phyloP scores from a whole-genome alignment of 2,329 filamentous ascomycete genomes.

The Arthrobotrys entomopaga region DNA sequence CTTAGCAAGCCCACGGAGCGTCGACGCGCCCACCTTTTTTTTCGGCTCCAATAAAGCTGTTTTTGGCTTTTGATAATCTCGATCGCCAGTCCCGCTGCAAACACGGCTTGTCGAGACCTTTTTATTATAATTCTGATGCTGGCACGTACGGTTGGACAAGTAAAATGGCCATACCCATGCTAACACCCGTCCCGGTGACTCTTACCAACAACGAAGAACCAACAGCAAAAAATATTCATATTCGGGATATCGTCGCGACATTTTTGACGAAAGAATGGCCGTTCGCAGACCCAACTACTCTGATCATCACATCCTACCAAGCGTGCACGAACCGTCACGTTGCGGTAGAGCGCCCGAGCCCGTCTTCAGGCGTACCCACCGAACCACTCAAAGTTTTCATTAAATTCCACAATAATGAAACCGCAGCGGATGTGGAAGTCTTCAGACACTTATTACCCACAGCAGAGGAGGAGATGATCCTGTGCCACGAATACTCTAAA shows the following conservation, averaged over 20 bases:
- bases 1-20: too few species aligned
- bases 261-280: conserved; percentile 56
- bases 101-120: too few species aligned
- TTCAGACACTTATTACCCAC: conserved; percentile 55
- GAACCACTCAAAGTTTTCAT: conserved; percentile 49
- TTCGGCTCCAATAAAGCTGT: too few species aligned
- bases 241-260: conserved; percentile 53
- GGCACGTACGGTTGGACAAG: too few species aligned
- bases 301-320: conserved; percentile 46
- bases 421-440: conserved; percentile 30
- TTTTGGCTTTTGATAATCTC: too few species aligned
- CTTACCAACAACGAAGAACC: conserved; percentile 48
- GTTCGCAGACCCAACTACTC: conserved; percentile 48
- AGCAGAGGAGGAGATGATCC: conserved; percentile 56
- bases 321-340: conserved; percentile 55
- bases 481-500: conserved; percentile 56
- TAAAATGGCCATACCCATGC: conserved; percentile 30
- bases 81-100: too few species aligned
- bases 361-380: not conserved
- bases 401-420: conserved; percentile 21
- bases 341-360: conserved; percentile 54
- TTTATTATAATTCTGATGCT: too few species aligned
- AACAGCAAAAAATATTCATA: conserved; percentile 37
- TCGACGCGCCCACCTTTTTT: too few species aligned
- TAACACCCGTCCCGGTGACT: conserved; percentile 34